A percentile compares a stretch with the other conserved stretches of the same genome.
Evolutionary conservation across 2,329 filamentous ascomycete genomes (phyloP).

Genomic region (Scleromitrula shiraiana): DNA sequence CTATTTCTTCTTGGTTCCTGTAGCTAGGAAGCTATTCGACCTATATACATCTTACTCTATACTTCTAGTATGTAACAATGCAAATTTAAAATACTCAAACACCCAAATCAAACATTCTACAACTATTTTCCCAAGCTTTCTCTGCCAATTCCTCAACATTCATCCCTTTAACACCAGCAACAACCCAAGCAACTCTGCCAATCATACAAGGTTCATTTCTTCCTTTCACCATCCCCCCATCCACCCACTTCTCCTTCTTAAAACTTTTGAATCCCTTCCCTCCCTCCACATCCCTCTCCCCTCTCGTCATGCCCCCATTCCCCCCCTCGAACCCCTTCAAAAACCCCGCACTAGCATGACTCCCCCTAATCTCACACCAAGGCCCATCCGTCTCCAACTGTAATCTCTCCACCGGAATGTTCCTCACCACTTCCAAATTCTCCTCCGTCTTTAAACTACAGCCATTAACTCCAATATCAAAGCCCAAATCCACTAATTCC

Average conservation of each 20-base stretch:
- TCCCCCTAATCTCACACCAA: conserved; percentile 91
- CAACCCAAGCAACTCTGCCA: conserved; percentile 75
- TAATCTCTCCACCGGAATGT: conserved; percentile 68
- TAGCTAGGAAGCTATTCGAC: too few relatives aligned
- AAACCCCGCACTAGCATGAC: conserved; percentile 58
- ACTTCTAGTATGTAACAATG: too few relatives aligned
- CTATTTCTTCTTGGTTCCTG: too few relatives aligned
- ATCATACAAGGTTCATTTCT: conserved; percentile 91
- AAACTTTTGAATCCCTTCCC: conserved; percentile 61
- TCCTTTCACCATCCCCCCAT: conserved; percentile 85
- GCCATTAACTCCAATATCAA: conserved; percentile 92
- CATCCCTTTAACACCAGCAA: conserved; percentile 79
- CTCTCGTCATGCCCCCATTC: conserved; percentile 14
- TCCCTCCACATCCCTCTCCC: conserved; percentile 16
- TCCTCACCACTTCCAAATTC: conserved; percentile 76
- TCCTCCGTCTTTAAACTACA: conserved; percentile 93
- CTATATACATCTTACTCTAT: too few relatives aligned
- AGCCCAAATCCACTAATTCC: conserved; percentile 67
- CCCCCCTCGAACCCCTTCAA: conserved; percentile 26
- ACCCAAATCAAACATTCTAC: conserved; percentile 68
- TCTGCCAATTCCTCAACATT: conserved; percentile 76
- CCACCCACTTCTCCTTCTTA: conserved; percentile 93
- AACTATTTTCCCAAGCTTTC: conserved; percentile 76
- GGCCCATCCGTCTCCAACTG: conserved; percentile 97
- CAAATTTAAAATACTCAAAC: too few relatives aligned